These are phyloP conservation scores for Takakia lepidozioides DNA, from an alignment of 225 moss, liverwort and hornwort species.

Conservation along the genomic window DNA sequence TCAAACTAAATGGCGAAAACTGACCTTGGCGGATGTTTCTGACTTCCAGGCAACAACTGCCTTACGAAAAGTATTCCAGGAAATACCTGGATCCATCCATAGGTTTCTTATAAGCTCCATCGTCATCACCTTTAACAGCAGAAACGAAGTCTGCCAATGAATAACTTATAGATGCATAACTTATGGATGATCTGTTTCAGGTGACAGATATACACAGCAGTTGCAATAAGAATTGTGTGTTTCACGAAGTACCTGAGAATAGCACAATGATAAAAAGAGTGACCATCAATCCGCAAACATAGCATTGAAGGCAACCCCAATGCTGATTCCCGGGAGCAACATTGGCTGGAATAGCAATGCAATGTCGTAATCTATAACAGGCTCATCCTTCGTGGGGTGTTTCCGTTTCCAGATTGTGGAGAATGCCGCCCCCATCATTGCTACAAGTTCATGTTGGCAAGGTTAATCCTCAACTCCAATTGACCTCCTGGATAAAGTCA, in stretches of 20 bases:
- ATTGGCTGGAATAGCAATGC: conserved; percentile 1
- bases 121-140: neutral
- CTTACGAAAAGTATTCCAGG: neutral
- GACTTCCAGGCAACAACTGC: neutral
- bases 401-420: conserved; percentile 4
- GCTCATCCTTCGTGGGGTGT: neutral
- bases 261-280: neutral
- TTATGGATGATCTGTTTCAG: too few species aligned
- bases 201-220: too few species aligned
- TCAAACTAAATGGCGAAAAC: too few species aligned
- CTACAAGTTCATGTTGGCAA: conserved; percentile 2
- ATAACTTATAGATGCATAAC: too few species aligned
- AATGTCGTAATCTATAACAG: neutral
- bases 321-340: neutral
- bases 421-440: conserved; percentile 13
- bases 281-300: conserved; percentile 2
- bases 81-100: neutral
- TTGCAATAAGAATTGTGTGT: neutral
- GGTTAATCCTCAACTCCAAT: too few species aligned
- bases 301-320: too few species aligned
- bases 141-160: neutral
- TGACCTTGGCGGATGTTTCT: neutral
- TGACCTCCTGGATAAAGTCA: too few species aligned
- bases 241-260: neutral
- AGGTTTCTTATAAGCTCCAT: neutral